These are phyloP conservation scores for Peronospora belbahrii DNA, from an alignment of 352 stramenopile species.

Conservation along the genomic window DNA sequence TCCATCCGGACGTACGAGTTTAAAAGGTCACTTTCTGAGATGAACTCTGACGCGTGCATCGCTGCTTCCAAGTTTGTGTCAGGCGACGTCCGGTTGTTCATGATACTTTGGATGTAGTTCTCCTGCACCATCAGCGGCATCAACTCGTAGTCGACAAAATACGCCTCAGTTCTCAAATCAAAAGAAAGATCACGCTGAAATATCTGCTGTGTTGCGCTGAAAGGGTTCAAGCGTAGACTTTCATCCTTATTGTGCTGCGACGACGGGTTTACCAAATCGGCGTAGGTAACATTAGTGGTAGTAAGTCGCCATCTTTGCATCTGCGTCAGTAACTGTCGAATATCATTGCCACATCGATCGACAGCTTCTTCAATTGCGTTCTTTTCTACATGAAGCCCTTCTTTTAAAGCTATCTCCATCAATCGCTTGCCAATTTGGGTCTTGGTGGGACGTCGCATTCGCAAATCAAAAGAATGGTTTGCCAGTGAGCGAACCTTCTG, in stretches of 20 bases:
- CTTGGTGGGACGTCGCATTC: conserved; percentile 92
- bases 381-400: conserved; percentile 90
- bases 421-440: conserved; percentile 88
- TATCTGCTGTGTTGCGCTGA: conserved; percentile 92
- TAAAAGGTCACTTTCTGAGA: conserved; percentile 79
- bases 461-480: conserved; percentile 97
- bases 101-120: conserved; percentile 81
- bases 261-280: conserved; percentile 70
- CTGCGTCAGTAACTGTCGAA: conserved; percentile 94
- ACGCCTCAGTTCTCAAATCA: conserved; percentile 90
- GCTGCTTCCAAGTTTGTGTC: conserved; percentile 77
- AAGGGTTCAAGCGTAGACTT: conserved; percentile 90
- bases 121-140: conserved; percentile 95
- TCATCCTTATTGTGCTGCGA: conserved; percentile 88
- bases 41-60: conserved; percentile 88
- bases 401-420: conserved; percentile 84
- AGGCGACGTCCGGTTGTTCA: conserved; percentile 55
- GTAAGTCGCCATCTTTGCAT: conserved; percentile 94
- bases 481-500: conserved; percentile 91
- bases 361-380: conserved; percentile 96
- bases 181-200: conserved; percentile 80
- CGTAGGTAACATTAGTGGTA: conserved; percentile 77
- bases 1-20: conserved; percentile 72
- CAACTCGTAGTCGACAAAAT: conserved; percentile 98
- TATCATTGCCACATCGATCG: conserved; percentile 96